A percentile compares a stretch with the other conserved stretches of the same genome.
Evolutionary conservation across 768 basidiomycete species (phyloP).

Genomic region (Leucocoprinus birnbaumii): DNA sequence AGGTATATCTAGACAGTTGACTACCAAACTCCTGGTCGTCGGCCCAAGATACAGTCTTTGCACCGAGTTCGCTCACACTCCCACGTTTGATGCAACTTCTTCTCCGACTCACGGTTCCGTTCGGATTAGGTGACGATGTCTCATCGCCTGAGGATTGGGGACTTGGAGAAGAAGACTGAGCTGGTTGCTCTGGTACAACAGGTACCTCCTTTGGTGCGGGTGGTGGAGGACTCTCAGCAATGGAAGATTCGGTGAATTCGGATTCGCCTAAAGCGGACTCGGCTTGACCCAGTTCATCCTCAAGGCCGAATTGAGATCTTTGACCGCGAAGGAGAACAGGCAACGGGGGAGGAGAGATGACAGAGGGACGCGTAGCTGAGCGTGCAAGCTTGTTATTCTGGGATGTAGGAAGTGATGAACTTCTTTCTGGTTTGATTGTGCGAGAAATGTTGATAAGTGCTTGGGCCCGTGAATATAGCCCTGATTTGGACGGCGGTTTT

Average conservation of each 20-base stretch:
- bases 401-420: conserved; percentile 13
- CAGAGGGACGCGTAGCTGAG: conserved; percentile 16
- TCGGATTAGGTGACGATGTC: conserved; percentile 1
- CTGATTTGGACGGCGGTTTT: conserved; percentile 15
- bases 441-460: conserved; percentile 17
- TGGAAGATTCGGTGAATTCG: conserved; percentile 5
- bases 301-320: conserved; percentile 27
- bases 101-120: conserved; percentile 35
- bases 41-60: conserved; percentile 75
- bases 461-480: conserved; percentile 19
- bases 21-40: conserved; percentile 61
- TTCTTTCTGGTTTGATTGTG: conserved; percentile 22
- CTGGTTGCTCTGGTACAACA: neutral
- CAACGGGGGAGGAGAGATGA: conserved; percentile 38
- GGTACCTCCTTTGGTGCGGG: neutral
- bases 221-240: conserved; percentile 8
- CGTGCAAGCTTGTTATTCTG: conserved; percentile 9
- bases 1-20: conserved; percentile 48
- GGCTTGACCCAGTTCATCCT: conserved; percentile 12
- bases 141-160: conserved; percentile 11
- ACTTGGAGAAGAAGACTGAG: neutral
- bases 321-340: conserved; percentile 37
- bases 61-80: conserved; percentile 46
- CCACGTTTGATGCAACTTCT: conserved; percentile 66
- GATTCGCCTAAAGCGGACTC: conserved; percentile 10